These are phyloP conservation scores for Tuctoria greenei DNA, from an alignment of 176 grass and related monocot species.

Conservation along the genomic window DNA sequence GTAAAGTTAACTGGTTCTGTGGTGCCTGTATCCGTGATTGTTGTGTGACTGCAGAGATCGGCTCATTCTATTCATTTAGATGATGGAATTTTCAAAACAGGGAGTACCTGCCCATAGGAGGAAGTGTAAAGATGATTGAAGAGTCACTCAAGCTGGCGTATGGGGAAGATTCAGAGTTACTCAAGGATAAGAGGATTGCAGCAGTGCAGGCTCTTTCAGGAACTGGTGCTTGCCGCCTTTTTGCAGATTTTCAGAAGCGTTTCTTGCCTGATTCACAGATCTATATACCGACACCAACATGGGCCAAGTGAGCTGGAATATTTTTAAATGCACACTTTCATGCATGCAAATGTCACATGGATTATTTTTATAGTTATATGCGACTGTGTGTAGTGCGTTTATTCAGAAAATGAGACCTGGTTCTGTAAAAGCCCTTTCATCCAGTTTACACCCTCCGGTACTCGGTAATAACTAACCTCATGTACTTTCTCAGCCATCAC, in stretches of 20 bases:
- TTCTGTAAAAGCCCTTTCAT: neutral
- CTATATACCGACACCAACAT: conserved; percentile 92
- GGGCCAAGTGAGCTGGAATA: conserved; percentile 78
- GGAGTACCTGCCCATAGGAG: conserved; percentile 98
- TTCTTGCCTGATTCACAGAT: conserved; percentile 91
- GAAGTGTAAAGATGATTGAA: conserved; percentile 83
- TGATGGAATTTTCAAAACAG: conserved; percentile 30
- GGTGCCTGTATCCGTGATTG: neutral
- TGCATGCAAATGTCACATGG: neutral
- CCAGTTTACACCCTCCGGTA: neutral
- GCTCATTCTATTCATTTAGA: neutral
- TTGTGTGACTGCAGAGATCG: neutral
- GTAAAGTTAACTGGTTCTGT: neutral
- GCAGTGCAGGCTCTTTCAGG: conserved; percentile 89
- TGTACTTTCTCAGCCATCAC: conserved; percentile 72
- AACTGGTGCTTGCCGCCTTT: conserved; percentile 88
- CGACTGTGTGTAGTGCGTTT: neutral
- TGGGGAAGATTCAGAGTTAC: conserved; percentile 76
- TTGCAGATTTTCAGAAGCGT: conserved; percentile 93
- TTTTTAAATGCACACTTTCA: neutral
- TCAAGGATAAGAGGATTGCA: conserved; percentile 87
- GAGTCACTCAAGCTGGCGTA: conserved; percentile 88
- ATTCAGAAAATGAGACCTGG: neutral
- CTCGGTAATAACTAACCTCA: conserved; percentile 21
- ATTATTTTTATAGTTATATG: neutral